Percentiles rank a stretch among this genome's conserved stretches.
These are phyloP conservation scores for Colletotrichum sojae DNA, from an alignment of 2,329 filamentous ascomycete genomes.

Conservation along the genomic window DNA sequence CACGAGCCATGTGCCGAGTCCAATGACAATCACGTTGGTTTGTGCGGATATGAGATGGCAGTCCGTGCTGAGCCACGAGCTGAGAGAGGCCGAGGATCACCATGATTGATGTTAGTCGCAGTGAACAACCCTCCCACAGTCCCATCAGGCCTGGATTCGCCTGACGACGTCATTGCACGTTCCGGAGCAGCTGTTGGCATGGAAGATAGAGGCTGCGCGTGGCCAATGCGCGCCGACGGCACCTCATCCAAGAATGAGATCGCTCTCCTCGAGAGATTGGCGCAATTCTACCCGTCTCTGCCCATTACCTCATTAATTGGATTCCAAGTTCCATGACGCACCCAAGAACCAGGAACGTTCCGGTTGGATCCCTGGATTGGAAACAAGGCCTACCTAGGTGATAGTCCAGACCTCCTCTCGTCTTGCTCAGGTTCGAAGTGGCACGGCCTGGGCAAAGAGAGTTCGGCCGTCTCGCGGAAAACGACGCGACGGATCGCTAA, in stretches of 20 bases:
- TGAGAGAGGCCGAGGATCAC: background rate
- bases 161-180: constrained; percentile 6
- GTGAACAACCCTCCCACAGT: background rate
- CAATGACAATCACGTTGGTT: background rate
- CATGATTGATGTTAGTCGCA: background rate
- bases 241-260: constrained; percentile 3
- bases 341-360: background rate
- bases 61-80: background rate
- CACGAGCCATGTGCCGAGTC: background rate
- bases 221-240: background rate
- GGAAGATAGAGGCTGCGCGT: background rate
- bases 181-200: background rate
- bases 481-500: constrained; percentile 28
- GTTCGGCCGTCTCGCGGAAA: constrained; percentile 21
- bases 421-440: background rate
- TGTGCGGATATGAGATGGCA: background rate
- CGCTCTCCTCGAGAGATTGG: constrained; percentile 5
- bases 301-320: constrained; percentile 14
- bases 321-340: background rate
- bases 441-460: constrained; percentile 16
- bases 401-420: background rate
- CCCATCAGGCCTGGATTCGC: background rate
- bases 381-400: constrained; percentile 8
- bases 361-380: background rate
- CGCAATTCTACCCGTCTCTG: background rate